A percentile compares a stretch with the other conserved stretches of the same genome.
phyloP scores from a whole-genome alignment of 805 yeast genomes.

The Wickerhamomyces bovis region DNA sequence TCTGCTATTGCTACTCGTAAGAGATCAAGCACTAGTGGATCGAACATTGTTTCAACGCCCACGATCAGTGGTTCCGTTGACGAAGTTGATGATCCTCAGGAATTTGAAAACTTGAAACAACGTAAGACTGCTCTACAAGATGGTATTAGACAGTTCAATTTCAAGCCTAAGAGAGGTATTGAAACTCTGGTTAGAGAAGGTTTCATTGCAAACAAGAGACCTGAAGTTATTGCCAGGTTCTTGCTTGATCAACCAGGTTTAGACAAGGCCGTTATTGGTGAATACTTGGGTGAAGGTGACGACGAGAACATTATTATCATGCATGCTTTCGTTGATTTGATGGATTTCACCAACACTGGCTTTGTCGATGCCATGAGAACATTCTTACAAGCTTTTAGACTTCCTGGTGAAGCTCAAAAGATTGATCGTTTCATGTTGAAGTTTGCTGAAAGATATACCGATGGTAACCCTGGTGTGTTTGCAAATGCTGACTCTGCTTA shows the following conservation, averaged over 20 bases:
- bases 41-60: conserved; percentile 9
- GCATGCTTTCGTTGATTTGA: conserved; percentile 89
- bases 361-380: conserved; percentile 84
- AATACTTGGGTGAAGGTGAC: conserved; percentile 85
- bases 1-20: conserved; percentile 16
- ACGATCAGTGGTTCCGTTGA: conserved; percentile 12
- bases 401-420: conserved; percentile 98
- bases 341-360: conserved; percentile 63
- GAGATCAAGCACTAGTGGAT: conserved; percentile 24
- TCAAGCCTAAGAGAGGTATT: conserved; percentile 78
- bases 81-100: conserved; percentile 66
- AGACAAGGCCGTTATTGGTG: conserved; percentile 83
- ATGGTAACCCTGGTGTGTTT: conserved; percentile 83
- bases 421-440: conserved; percentile 95
- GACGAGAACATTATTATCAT: conserved; percentile 71
- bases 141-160: conserved; percentile 74
- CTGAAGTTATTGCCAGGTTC: conserved; percentile 69
- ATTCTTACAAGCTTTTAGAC: conserved; percentile 80
- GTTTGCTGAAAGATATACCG: conserved; percentile 87
- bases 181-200: conserved; percentile 52
- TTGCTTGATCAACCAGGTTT: conserved; percentile 68
- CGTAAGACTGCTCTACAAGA: conserved; percentile 77
- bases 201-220: conserved; percentile 55
- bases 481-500: conserved; percentile 93
- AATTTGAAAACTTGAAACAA: conserved; percentile 79